Evolutionary conservation across 2,329 filamentous ascomycete genomes (phyloP).

Genomic region (Cercospora sp.): DNA sequence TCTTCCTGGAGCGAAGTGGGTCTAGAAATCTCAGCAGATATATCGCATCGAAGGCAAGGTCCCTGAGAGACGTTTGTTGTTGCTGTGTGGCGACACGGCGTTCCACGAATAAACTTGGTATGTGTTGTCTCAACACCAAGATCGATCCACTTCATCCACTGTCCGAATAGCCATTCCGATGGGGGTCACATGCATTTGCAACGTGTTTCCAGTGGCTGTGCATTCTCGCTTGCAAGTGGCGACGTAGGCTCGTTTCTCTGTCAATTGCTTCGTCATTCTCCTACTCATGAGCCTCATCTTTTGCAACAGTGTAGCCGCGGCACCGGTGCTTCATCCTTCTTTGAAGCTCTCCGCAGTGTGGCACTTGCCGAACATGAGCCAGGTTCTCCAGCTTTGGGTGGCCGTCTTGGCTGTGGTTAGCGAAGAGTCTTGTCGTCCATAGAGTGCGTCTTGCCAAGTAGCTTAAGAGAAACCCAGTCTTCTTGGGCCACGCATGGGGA

Average conservation of each 20-base stretch:
- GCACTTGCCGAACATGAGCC: neutral
- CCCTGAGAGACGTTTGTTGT: neutral
- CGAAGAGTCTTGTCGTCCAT: conserved; percentile 2
- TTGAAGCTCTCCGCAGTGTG: neutral
- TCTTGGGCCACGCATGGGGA: neutral
- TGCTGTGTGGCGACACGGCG: neutral
- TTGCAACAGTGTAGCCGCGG: neutral
- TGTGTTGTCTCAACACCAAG: neutral
- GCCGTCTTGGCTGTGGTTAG: neutral
- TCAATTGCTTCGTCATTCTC: neutral
- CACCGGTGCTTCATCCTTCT: neutral
- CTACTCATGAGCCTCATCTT: neutral
- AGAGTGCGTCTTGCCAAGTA: neutral
- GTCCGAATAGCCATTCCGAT: neutral
- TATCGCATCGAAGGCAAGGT: too few species aligned
- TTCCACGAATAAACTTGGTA: neutral
- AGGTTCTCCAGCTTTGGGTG: neutral
- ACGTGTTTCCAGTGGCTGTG: neutral
- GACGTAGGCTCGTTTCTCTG: neutral
- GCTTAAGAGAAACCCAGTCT: neutral
- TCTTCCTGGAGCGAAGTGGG: too few species aligned
- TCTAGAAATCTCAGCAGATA: too few species aligned
- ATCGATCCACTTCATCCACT: neutral
- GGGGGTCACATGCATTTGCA: neutral
- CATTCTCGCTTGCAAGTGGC: neutral